Percentiles rank a stretch among this genome's conserved stretches.
phyloP scores from a whole-genome alignment of 306 rosid genomes.

The Dalbergia oliveri region DNA sequence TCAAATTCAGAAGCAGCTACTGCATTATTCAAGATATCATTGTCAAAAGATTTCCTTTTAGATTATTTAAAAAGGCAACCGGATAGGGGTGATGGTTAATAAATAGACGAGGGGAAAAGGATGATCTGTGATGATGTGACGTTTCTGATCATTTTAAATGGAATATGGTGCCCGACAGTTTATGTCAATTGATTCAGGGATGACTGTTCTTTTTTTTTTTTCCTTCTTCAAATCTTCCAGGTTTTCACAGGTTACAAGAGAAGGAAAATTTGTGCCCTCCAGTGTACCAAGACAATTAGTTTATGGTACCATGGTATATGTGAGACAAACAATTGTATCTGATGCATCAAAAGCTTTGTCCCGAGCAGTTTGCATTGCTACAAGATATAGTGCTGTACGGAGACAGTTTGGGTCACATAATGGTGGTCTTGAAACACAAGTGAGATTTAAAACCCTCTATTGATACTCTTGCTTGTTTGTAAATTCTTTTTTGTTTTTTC shows the following conservation, averaged over 20 bases:
- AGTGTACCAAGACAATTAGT: slow-evolving; percentile 87
- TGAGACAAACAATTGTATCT: slow-evolving; percentile 82
- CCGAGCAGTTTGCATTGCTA: slow-evolving; percentile 96
- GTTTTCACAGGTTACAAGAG: slow-evolving; percentile 90
- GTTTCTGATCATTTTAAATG: slow-evolving; percentile 14
- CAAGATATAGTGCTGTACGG: slow-evolving; percentile 97
- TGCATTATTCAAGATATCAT: not conserved
- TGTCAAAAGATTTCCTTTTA: not conserved
- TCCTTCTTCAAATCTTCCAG: slow-evolving; percentile 51
- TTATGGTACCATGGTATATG: slow-evolving; percentile 95
- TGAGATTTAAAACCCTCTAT: slow-evolving; percentile 40
- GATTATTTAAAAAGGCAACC: not conserved
- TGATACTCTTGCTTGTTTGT: slow-evolving; percentile 19
- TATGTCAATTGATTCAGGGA: slow-evolving; percentile 24
- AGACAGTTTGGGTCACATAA: slow-evolving; percentile 87
- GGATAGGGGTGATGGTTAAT: slow-evolving; percentile 16
- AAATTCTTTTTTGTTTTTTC: not conserved
- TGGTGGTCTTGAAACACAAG: slow-evolving; percentile 88
- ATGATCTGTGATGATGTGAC: slow-evolving; percentile 2
- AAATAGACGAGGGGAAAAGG: not conserved
- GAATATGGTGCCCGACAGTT: not conserved
- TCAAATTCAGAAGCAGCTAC: slow-evolving; percentile 13
- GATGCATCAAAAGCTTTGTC: slow-evolving; percentile 95
- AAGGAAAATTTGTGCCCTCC: slow-evolving; percentile 87
- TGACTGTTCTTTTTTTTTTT: slow-evolving; percentile 36